Evolutionary conservation across 2,329 filamentous ascomycete species (phyloP).

Genomic region (Huntiella abstrusa): DNA sequence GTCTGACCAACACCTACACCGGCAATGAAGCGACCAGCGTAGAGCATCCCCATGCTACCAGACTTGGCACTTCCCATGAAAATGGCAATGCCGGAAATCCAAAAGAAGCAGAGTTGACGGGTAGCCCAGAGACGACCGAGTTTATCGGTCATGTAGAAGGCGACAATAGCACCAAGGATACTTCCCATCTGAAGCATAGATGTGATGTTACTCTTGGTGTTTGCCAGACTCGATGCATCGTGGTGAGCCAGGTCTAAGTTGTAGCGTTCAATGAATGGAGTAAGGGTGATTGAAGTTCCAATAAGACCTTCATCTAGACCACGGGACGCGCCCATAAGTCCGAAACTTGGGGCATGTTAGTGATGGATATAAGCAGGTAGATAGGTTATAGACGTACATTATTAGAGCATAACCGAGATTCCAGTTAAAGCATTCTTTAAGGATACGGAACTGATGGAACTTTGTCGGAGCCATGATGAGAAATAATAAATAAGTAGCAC

Average conservation of each 20-base stretch:
- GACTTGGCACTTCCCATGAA: conserved; percentile 33
- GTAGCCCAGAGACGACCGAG: conserved; percentile 46
- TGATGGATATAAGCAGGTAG: neutral
- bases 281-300: conserved; percentile 31
- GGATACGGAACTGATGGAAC: conserved; percentile 5
- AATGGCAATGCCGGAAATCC: conserved; percentile 38
- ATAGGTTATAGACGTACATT: conserved; percentile 6
- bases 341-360: conserved; percentile 25
- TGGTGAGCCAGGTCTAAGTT: conserved; percentile 40
- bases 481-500: too few relatives aligned
- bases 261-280: conserved; percentile 20
- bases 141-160: conserved; percentile 38
- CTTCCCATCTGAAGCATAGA: conserved; percentile 69
- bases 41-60: conserved; percentile 37
- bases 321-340: conserved; percentile 56
- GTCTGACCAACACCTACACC: conserved; percentile 49
- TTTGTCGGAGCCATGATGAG: neutral
- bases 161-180: conserved; percentile 48
- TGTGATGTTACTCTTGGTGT: conserved; percentile 58
- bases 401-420: conserved; percentile 11
- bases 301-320: conserved; percentile 72
- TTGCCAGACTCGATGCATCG: conserved; percentile 33
- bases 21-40: conserved; percentile 47
- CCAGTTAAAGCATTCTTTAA: conserved; percentile 10
- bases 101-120: conserved; percentile 35